Base-by-base conservation (phyloP, 768 basidiomycete genomes). In the Lactarius sanguifluus region DNA sequence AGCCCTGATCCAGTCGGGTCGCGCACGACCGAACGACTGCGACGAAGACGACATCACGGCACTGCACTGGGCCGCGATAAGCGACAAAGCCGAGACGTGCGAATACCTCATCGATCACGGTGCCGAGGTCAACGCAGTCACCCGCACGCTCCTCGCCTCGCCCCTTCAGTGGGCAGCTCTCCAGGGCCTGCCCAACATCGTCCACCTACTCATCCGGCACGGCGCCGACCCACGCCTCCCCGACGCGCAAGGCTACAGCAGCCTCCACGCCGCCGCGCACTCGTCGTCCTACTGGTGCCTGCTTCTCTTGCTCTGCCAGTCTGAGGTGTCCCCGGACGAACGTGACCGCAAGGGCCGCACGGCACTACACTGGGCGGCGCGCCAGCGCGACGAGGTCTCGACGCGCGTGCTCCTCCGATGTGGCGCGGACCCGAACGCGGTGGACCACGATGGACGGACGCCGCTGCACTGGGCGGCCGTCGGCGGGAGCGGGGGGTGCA, bases 131-230 rank as follows among this genome's bases (percentile, higher is more conserved):
- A 96, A 99, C 69, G 92, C 93, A 2, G 78, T 90, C 8, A 97
- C 96, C 28, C 96, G 95, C 3, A 94, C 96, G 76, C 83, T 98
- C 30, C 83, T 88, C 38, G 96, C 95, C 1, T 96, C 96, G 0
- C 94, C 96, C 0, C 83, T 98, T 79, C 96, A 97, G 74, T 99
- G 96, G 96, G 96, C 96, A 0, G 94, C 96, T 1, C 86, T 94
- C 60, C 96, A 96, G 73, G 96, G 96, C n/a, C 95, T 95, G 77
- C 85, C 96, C 72, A 94, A 94, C 72, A 84, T 98, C 65, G 89
- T 98, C 43, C 94, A 98, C 69, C 83, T 99, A 23, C 86, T 99
- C 66, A 84, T 98, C 72, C 81, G 86, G 1, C 86, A 94, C 76
- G 89, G 89, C 70, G 95, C 96, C 57, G 94, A 98, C 80, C 95